phyloP scores from a whole-genome alignment of 2,329 filamentous ascomycete genomes.

The Knoxdaviesia capensis region DNA sequence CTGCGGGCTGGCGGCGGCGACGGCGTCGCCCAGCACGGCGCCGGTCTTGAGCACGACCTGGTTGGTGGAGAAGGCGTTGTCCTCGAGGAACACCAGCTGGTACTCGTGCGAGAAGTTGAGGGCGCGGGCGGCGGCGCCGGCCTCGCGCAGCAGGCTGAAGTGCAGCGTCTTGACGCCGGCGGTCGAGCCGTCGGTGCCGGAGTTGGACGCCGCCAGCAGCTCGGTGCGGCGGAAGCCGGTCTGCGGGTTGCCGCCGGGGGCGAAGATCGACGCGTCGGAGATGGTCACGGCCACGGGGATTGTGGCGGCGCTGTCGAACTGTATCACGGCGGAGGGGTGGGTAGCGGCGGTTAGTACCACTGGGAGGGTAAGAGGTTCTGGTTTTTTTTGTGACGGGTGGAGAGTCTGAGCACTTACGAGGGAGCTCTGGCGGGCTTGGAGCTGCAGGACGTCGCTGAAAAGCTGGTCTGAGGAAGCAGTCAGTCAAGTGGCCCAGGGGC shows the following conservation, averaged over 20 bases:
- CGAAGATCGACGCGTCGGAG: slow-evolving; percentile 38
- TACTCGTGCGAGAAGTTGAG: slow-evolving; percentile 43
- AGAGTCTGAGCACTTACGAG: slow-evolving; percentile 12
- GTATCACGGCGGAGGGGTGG: slow-evolving; percentile 5
- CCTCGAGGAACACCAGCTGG: slow-evolving; percentile 30
- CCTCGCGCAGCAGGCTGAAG: slow-evolving; percentile 35
- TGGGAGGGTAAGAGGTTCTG: slow-evolving; percentile 6
- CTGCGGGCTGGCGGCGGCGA: slow-evolving; percentile 13
- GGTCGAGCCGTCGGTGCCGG: slow-evolving; percentile 27
- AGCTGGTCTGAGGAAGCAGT: slow-evolving; percentile 16
- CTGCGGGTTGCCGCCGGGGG: slow-evolving; percentile 26
- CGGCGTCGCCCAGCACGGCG: slow-evolving; percentile 19
- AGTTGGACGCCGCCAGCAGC: slow-evolving; percentile 28
- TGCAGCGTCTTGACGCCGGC: slow-evolving; percentile 39
- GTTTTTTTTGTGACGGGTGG: slow-evolving; percentile 1
- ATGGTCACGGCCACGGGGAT: slow-evolving; percentile 33
- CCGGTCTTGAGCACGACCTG: slow-evolving; percentile 35
- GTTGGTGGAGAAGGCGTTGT: slow-evolving; percentile 24
- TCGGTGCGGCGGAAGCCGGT: slow-evolving; percentile 40
- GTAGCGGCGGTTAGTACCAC: background rate
- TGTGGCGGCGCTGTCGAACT: slow-evolving; percentile 20
- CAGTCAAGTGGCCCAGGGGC: too few relatives aligned
- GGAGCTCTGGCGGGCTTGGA: slow-evolving; percentile 19
- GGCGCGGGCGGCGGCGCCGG: slow-evolving; percentile 14
- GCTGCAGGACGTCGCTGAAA: slow-evolving; percentile 27